Evolutionary conservation across 1,139 yeast species (phyloP), one percentile per base, ranked within the genome.

Genomic region (Scheffersomyces quercinus): DNA sequence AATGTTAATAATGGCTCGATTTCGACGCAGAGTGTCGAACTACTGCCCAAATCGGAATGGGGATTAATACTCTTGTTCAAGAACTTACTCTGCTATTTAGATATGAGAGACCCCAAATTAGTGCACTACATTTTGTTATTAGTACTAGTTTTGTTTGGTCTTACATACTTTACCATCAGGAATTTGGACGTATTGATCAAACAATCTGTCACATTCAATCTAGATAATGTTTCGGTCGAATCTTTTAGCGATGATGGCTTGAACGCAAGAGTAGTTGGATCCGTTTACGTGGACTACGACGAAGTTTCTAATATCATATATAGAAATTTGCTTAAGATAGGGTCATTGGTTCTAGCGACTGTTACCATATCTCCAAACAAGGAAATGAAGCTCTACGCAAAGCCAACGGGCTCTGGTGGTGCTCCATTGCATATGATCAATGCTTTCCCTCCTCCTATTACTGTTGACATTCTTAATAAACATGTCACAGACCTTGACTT

Each of bases 401-500:
- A 56, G 32, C 61, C 63, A 4, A 44, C 55, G 5, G 59, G 47
- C 14, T 39, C 53, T 4, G 49, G 45, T 14, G 43, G 47, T 1
- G 46, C 47, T 2, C 58, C 56, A 4, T 51, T 54, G 9, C 70
- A 67, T 45, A 48, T 65, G 31, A 47, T 60, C 9, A 60, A 67
- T 43, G 48, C 60, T 1, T 49, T 42, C 14, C 64, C 68, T 3
- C 70, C 72, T 2, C 60, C 58, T 11, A 29, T 68, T 4, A 43
- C 50, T 2, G 52, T 67, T 3, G 54, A 53, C 30, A 48, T 67
- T 14, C 41, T 50, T 6, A 56, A 66, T 39, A 49, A 53, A 3
- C 49, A 58, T 5, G 33, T 47, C 9, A 62, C 69, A 3, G 52
- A 55, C n/a, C 45, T 68, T 31, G 68, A 65, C 42, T 55, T 67